Conservation (phyloP, 73 alveolate genomes). For the Breviolum minutum region DNA sequence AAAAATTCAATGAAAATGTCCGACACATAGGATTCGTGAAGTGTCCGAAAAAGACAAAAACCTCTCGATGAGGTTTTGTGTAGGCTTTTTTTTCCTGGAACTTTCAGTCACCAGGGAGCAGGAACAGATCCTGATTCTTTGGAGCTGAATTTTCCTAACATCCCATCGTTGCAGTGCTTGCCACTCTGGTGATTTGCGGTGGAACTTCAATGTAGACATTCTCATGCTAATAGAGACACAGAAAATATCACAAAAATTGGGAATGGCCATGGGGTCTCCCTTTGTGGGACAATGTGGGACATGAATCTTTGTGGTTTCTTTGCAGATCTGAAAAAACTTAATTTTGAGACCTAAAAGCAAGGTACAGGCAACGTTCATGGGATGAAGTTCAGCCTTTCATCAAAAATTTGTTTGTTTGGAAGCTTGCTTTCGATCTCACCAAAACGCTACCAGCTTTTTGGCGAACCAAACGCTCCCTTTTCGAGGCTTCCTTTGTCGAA, state of each 20-base stretch:
- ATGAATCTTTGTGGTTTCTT: not conserved
- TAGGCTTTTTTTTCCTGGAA: not conserved
- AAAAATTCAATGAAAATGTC: not conserved
- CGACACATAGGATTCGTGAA: not conserved
- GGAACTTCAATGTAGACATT: not conserved
- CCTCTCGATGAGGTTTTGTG: slow-evolving; percentile 28
- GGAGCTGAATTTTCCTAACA: slow-evolving; percentile 30
- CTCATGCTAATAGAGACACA: not conserved
- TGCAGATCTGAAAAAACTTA: not conserved
- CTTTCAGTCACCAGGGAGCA: slow-evolving; percentile 30
- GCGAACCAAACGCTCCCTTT: too few species aligned
- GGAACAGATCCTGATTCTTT: slow-evolving; percentile 19
- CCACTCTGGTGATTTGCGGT: not conserved
- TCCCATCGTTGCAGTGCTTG: not conserved
- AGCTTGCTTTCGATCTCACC: not conserved
- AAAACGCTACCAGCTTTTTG: too few species aligned
- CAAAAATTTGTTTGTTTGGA: not conserved
- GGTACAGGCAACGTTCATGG: not conserved
- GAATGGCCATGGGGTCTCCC: slow-evolving; percentile 66
- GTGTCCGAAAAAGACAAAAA: not conserved
- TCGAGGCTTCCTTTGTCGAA: too few species aligned
- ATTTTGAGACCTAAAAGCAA: not conserved
- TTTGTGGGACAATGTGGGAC: too few species aligned
- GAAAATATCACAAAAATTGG: not conserved
- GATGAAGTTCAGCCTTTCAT: slow-evolving; percentile 4